Evolutionary conservation across 768 basidiomycete species (phyloP).

Genomic region (Suillus hirtellus): DNA sequence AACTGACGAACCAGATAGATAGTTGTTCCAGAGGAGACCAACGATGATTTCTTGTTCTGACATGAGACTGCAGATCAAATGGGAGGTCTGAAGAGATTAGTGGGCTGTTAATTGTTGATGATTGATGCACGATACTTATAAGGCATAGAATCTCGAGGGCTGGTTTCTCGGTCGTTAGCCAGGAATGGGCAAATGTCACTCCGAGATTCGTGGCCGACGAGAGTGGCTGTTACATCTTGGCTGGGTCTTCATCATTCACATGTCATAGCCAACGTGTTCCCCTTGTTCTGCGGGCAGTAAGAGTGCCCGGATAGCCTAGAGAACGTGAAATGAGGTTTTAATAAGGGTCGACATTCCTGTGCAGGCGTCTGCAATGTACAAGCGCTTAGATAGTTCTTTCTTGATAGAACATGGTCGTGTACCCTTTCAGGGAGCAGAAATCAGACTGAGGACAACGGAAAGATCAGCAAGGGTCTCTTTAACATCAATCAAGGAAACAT

Average conservation of each 20-base stretch:
- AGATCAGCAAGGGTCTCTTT: not conserved
- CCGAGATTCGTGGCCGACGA: not conserved
- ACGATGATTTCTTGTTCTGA: not conserved
- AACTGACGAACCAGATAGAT: not conserved
- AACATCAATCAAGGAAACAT: not conserved
- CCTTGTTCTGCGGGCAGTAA: not conserved
- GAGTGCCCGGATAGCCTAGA: not conserved
- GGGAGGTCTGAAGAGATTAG: not conserved
- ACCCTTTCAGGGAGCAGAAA: not conserved
- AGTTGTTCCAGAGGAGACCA: constrained; percentile 1
- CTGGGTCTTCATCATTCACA: not conserved
- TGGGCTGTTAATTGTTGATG: not conserved
- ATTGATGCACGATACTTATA: not conserved
- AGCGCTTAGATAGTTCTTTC: not conserved
- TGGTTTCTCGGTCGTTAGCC: not conserved
- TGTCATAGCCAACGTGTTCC: not conserved
- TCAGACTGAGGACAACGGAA: not conserved
- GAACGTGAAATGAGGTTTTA: not conserved
- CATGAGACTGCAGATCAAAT: not conserved
- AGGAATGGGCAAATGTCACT: not conserved
- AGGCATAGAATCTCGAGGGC: not conserved
- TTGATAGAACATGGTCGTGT: not conserved
- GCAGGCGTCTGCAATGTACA: not conserved
- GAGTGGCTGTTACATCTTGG: not conserved
- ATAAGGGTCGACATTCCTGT: not conserved